Evolutionary conservation across 331 rosid species (phyloP).

Genomic region (Acacia concinna): DNA sequence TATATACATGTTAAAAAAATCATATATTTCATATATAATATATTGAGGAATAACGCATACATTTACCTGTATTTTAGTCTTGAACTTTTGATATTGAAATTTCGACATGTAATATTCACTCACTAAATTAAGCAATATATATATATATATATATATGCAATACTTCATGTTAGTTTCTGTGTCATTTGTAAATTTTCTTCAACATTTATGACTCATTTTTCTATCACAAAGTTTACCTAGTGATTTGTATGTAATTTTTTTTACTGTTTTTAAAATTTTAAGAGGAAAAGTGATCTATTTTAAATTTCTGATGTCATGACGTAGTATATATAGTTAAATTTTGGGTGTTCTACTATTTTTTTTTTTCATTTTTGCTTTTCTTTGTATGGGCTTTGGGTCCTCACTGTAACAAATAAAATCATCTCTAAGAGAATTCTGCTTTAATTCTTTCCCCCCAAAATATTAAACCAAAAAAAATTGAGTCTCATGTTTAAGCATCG

Average conservation of each 20-base stretch:
- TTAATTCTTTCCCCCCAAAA: not conserved
- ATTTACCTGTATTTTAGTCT: not conserved
- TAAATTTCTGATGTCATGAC: not conserved
- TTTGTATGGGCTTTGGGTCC: no score
- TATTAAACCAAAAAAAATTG: not conserved
- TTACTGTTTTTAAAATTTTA: not conserved
- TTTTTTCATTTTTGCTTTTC: no score
- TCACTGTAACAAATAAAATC: no score
- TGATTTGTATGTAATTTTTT: not conserved
- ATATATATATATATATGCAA: not conserved
- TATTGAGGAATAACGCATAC: not conserved
- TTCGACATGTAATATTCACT: not conserved
- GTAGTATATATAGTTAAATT: no score
- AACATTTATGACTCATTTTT: not conserved
- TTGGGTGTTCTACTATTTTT: no score
- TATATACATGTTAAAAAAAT: not conserved
- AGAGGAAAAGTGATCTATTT: no score
- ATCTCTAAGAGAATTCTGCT: not conserved
- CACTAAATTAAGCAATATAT: not conserved
- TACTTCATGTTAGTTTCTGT: not conserved
- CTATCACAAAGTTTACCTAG: not conserved
- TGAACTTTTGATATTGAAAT: not conserved
- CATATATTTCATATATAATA: not conserved
- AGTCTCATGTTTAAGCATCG: not conserved
- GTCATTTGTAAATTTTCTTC: not conserved